Percentiles rank a stretch among this genome's conserved stretches.
These are phyloP conservation scores for Fusarium irregulare DNA, from an alignment of 2,329 filamentous ascomycete species.

Conservation along the genomic window DNA sequence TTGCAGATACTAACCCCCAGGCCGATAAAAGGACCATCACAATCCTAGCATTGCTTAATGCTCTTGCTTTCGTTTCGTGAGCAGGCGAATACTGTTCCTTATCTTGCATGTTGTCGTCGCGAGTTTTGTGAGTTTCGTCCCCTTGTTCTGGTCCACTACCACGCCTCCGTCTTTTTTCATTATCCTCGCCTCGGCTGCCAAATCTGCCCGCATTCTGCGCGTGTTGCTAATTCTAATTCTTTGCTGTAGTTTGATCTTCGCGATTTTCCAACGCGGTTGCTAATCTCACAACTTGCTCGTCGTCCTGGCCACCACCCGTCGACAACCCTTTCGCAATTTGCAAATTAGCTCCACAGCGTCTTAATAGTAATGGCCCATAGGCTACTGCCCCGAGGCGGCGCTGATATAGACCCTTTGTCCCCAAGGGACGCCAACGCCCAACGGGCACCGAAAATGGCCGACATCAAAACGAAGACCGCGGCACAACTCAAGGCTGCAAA, in stretches of 20 bases:
- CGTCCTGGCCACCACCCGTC: constrained; percentile 6
- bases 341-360: constrained; percentile 2
- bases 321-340: constrained; percentile 3
- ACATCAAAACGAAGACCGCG: constrained; percentile 64
- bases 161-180: neutral
- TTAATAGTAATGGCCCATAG: constrained; percentile 58
- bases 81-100: constrained; percentile 29
- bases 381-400: constrained; percentile 60
- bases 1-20: constrained; percentile 43
- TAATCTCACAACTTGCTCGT: constrained; percentile 27
- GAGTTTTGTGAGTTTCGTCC: constrained; percentile 43
- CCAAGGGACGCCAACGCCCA: constrained; percentile 73
- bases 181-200: neutral
- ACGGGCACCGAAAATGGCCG: constrained; percentile 60
- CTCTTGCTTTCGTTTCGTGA: constrained; percentile 20
- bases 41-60: constrained; percentile 48
- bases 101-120: constrained; percentile 46
- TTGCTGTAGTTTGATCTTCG: constrained; percentile 22
- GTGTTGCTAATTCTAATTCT: constrained; percentile 20
- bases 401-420: constrained; percentile 72
- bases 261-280: constrained; percentile 31
- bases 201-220: neutral
- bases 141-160: constrained; percentile 11
- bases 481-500: constrained; percentile 67
- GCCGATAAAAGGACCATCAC: constrained; percentile 15